A percentile compares a stretch with the other conserved stretches of the same genome.
phyloP scores from a whole-genome alignment of 169 alveolate genomes.

The Babesia bigemina region DNA sequence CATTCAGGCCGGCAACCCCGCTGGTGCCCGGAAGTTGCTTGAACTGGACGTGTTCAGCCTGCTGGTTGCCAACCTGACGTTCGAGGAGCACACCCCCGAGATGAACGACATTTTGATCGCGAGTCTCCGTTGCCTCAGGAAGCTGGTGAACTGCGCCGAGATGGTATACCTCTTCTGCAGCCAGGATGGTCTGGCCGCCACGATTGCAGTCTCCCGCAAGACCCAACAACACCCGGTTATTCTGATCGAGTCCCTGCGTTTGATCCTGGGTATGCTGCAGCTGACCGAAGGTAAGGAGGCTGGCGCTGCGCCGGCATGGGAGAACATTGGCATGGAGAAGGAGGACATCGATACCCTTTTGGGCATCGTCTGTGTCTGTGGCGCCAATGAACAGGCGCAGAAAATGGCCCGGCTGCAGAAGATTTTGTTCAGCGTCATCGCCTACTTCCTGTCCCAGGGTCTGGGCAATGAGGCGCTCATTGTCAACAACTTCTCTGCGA shows the following conservation, averaged over 20 bases:
- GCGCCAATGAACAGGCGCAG: conserved; percentile 50
- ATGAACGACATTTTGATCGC: conserved; percentile 84
- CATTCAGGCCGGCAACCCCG: conserved; percentile 78
- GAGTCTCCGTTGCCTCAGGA: conserved; percentile 84
- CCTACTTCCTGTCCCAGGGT: conserved; percentile 76
- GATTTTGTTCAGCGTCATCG: conserved; percentile 69
- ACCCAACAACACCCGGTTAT: conserved; percentile 84
- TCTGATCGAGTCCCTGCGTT: conserved; percentile 84
- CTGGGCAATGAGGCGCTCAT: conserved; percentile 75
- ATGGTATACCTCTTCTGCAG: conserved; percentile 87
- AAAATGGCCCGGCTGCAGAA: conserved; percentile 76
- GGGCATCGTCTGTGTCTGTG: conserved; percentile 65
- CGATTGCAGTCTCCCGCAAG: conserved; percentile 76
- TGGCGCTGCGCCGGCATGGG: conserved; percentile 76
- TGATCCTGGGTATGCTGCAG: conserved; percentile 78
- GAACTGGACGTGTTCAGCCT: conserved; percentile 84
- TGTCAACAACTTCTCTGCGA: conserved; percentile 70
- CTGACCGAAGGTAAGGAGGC: conserved; percentile 61
- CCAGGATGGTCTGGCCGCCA: conserved; percentile 85
- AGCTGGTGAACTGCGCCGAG: conserved; percentile 82
- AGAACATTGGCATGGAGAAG: conserved; percentile 77
- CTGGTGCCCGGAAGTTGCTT: conserved; percentile 80
- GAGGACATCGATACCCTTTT: conserved; percentile 70
- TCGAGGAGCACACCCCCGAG: conserved; percentile 80
- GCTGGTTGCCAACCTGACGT: conserved; percentile 77